Evolutionary conservation across 2,329 filamentous ascomycete genomes (phyloP), one percentile per base, ranked within the genome.

Genomic region (Curvularia hawaiiensis): DNA sequence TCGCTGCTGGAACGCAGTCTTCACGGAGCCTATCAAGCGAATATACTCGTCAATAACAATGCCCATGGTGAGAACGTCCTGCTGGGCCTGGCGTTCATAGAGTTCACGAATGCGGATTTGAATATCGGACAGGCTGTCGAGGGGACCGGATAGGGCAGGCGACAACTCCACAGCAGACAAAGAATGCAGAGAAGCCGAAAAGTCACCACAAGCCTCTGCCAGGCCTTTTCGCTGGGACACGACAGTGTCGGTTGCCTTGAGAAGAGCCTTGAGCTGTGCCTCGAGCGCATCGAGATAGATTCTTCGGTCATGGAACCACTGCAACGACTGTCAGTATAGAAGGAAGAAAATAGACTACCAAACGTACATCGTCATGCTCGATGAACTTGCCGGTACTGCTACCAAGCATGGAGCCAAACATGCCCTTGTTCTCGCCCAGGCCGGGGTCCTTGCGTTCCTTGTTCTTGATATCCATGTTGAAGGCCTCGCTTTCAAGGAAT

Each of bases 11-110:
- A 99, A 99, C 0, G 95, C 91, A 60, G 90, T 91, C 82, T 99
- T 99, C 59, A 98, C 91, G 54, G 91, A 96, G 31, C 92, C 92
- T 67, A 99, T 98, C 43, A 99, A 80, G 5, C 95, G 91, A 67
- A 99, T 96, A 78, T 99, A 99, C 78, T 99, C 95, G 64, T 99
- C 95, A 62, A 99, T 93, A 43, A 96, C 96, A 71, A 98, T 98
- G 38, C 95, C 95, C 63, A 99, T 88, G 0, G 95, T 99, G 50
- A 99, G 83, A 31, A 98, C 89, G 73, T 99, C 95, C 76, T 99
- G 95, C 78, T 97, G 92, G 11, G 95, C 95, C 77, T 99, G 95
- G 22, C 95, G 90, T 68, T 97, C 92, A 74, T 99, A 98, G 1
- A 99, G 86, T 70, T 99, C 95, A 58, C 90, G 88, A 65, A 99